Evolutionary conservation across 202 grass and related monocot genomes (phyloP).

Genomic region (Panicum virgatum): DNA sequence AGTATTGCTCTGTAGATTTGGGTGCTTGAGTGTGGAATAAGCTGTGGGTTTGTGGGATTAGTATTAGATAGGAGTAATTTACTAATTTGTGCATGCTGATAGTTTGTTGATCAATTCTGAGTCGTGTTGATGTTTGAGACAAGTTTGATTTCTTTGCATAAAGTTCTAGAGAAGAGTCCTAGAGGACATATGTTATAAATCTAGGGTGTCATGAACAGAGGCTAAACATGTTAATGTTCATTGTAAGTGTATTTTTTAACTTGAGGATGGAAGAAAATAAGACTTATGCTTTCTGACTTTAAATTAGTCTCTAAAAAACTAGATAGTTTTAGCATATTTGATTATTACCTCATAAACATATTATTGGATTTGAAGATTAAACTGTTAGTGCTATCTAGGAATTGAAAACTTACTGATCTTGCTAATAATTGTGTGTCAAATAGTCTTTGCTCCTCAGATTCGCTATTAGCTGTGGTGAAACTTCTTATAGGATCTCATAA

Average conservation of each 20-base stretch:
- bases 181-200: not conserved
- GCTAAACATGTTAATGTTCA: not conserved
- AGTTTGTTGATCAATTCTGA: not conserved
- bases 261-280: not conserved
- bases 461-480: not conserved
- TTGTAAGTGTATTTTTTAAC: not conserved
- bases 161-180: not conserved
- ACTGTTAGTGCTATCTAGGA: not conserved
- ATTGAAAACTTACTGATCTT: not conserved
- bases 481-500: not conserved
- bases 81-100: not conserved
- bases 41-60: not conserved
- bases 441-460: conserved; percentile 3
- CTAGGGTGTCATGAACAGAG: not conserved
- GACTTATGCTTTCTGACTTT: not conserved
- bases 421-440: not conserved
- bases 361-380: not conserved
- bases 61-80: not conserved
- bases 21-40: not conserved
- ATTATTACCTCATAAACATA: not conserved
- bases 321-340: conserved; percentile 3
- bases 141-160: not conserved
- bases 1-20: not conserved
- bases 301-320: not conserved
- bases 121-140: not conserved